Evolutionary conservation across 225 moss, liverwort and hornwort genomes (phyloP), one percentile per base, ranked within the genome.

Genomic region (Takakia lepidozioides): DNA sequence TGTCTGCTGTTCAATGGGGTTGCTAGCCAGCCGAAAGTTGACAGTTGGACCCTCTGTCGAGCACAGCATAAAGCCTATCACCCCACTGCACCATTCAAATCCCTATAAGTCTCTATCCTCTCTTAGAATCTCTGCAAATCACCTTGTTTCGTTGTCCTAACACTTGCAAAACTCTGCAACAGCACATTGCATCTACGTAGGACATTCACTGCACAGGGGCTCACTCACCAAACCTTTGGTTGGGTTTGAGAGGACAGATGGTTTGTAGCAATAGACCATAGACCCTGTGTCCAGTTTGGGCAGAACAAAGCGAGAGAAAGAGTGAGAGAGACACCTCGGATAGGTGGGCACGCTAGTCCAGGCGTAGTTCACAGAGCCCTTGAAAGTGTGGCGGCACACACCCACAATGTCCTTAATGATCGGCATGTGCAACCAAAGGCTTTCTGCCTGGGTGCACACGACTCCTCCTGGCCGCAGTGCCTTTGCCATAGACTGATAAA

Each of bases 311-410:
- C 46, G 6, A 4, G 0, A 38, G 22, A 6, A 49, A 25, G 40
- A 57, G 27, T 2, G 37, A 3, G 3, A 10, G 24, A 38, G 38
- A 21, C 18, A 95, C 93, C 93, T 95, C 36, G 91, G 98, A 43
- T 98, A 98, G 14, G 91, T 91, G 40, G 98, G 98, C 17, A 98
- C 91, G 46, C 90, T 87, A 37, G 91, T 91, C 98, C 98, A 98
- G 1, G 98, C 90, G 67, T 98, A 98, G 59, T 83, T 83, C 50
- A 98, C 66, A 45, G 90, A 88, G 41, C 93, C 91, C 65, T 81
- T 98, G 56, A 91, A 98, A 36, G 91, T 85, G 35, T 71, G 75
- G 32, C 82, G 64, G 62, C 85, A 87, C 53, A 81, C 81, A 48
- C 67, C 63, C 26, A 79, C 69, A 27, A 98, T 91, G 50, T 98